phyloP scores from a whole-genome alignment of 176 grass and related monocot species.

The Tuctoria greenei region DNA sequence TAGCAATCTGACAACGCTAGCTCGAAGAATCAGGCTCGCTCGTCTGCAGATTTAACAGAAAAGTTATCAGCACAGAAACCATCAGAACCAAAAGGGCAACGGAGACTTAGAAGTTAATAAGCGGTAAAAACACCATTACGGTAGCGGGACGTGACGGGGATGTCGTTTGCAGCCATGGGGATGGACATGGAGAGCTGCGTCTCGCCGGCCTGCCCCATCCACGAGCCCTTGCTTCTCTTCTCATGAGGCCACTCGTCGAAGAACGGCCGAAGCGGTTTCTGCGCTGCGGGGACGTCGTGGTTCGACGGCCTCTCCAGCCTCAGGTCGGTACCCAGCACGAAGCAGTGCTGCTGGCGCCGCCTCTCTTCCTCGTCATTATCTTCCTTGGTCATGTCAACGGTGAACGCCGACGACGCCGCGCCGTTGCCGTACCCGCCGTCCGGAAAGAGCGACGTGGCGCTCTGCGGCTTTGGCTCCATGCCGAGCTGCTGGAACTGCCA shows the following conservation, averaged over 20 bases:
- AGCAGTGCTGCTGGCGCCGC: conserved; percentile 80
- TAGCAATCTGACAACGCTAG: neutral
- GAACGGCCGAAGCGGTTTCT: conserved; percentile 79
- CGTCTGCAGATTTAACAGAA: conserved; percentile 28
- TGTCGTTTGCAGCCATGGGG: conserved; percentile 50
- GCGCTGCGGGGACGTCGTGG: neutral
- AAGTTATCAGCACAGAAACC: neutral
- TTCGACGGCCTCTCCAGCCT: conserved; percentile 60
- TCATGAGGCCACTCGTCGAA: conserved; percentile 88
- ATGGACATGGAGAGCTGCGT: conserved; percentile 72
- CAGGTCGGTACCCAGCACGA: conserved; percentile 72
- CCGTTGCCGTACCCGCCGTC: conserved; percentile 39
- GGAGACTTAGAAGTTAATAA: neutral
- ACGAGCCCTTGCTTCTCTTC: conserved; percentile 52
- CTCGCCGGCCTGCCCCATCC: conserved; percentile 70
- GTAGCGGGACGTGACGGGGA: conserved; percentile 55
- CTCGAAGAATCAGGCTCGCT: conserved; percentile 1
- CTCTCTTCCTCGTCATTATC: conserved; percentile 43
- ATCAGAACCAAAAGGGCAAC: neutral
- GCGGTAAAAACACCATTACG: conserved; percentile 22
- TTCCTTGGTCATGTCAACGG: conserved; percentile 23
- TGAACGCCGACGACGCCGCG: conserved; percentile 12
- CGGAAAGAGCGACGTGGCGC: conserved; percentile 29
- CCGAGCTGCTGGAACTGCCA: conserved; percentile 87
- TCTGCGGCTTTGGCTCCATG: conserved; percentile 27